Conservation (phyloP, 1,139 yeast species). For the Nakaseomyces bracarensis region DNA sequence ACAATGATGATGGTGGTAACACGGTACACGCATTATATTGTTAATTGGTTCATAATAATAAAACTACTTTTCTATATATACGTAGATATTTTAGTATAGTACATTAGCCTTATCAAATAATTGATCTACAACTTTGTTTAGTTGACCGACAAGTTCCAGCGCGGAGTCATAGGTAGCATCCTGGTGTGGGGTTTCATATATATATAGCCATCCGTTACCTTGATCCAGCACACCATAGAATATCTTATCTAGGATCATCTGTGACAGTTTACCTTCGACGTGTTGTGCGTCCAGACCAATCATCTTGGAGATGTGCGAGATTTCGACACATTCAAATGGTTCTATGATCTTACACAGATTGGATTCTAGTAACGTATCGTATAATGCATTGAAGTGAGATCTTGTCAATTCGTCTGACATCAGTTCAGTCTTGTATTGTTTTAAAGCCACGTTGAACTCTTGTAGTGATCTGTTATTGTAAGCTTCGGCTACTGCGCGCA, state of each 20-base stretch:
- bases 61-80: too few relatives aligned
- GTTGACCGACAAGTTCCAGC: slow-evolving; percentile 75
- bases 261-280: slow-evolving; percentile 89
- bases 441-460: slow-evolving; percentile 78
- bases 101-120: slow-evolving; percentile 90
- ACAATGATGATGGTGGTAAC: too few relatives aligned
- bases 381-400: slow-evolving; percentile 84
- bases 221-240: slow-evolving; percentile 95
- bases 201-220: slow-evolving; percentile 95
- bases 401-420: slow-evolving; percentile 83
- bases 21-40: too few relatives aligned
- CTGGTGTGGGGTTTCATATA: slow-evolving; percentile 80
- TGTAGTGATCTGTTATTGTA: slow-evolving; percentile 82
- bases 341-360: slow-evolving; percentile 91
- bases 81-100: slow-evolving; percentile 45
- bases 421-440: slow-evolving; percentile 63
- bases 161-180: slow-evolving; percentile 89
- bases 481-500: slow-evolving; percentile 88
- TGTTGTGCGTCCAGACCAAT: slow-evolving; percentile 84
- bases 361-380: slow-evolving; percentile 87
- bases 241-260: slow-evolving; percentile 91
- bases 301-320: slow-evolving; percentile 76
- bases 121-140: slow-evolving; percentile 83
- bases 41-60: too few relatives aligned
- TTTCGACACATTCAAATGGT: slow-evolving; percentile 91